Evolutionary conservation across 371 early-diverging fungal species (phyloP).

Genomic region (Haplosporangium sp.): DNA sequence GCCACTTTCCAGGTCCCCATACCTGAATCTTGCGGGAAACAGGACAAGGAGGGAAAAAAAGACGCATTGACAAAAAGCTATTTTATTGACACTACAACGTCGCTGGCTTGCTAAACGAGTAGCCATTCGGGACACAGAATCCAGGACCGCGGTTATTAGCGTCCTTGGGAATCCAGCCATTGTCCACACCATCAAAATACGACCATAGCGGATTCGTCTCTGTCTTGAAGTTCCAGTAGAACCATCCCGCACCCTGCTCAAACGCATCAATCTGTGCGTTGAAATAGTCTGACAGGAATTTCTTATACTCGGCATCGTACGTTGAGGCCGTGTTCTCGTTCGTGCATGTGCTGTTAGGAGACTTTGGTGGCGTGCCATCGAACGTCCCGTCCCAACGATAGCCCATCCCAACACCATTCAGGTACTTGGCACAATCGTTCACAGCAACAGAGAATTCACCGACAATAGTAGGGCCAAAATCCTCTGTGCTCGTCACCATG

Average conservation of each 20-base stretch:
- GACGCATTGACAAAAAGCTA: neutral
- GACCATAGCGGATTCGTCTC: slow-evolving; percentile 57
- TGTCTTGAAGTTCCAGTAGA: slow-evolving; percentile 69
- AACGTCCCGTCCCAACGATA: slow-evolving; percentile 73
- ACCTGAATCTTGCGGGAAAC: neutral
- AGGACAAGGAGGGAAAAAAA: no score
- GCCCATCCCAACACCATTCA: slow-evolving; percentile 74
- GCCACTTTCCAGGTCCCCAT: neutral
- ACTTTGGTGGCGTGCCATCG: slow-evolving; percentile 38
- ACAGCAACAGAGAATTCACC: slow-evolving; percentile 81
- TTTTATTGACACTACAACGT: neutral
- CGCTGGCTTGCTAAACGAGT: neutral
- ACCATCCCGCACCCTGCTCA: slow-evolving; percentile 64
- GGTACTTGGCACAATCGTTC: slow-evolving; percentile 77
- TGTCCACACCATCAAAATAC: slow-evolving; percentile 31
- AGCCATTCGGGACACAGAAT: slow-evolving; percentile 16
- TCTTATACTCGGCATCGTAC: slow-evolving; percentile 34
- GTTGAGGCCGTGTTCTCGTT: slow-evolving; percentile 53
- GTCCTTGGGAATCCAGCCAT: slow-evolving; percentile 56
- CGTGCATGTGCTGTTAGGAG: slow-evolving; percentile 62
- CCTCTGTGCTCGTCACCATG: slow-evolving; percentile 12
- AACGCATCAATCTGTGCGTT: slow-evolving; percentile 62
- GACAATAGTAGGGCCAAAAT: slow-evolving; percentile 69
- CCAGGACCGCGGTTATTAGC: slow-evolving; percentile 36
- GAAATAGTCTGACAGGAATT: slow-evolving; percentile 33